These are phyloP conservation scores for Vigna reflexopilosa DNA, from an alignment of 306 rosid species.

Conservation along the genomic window DNA sequence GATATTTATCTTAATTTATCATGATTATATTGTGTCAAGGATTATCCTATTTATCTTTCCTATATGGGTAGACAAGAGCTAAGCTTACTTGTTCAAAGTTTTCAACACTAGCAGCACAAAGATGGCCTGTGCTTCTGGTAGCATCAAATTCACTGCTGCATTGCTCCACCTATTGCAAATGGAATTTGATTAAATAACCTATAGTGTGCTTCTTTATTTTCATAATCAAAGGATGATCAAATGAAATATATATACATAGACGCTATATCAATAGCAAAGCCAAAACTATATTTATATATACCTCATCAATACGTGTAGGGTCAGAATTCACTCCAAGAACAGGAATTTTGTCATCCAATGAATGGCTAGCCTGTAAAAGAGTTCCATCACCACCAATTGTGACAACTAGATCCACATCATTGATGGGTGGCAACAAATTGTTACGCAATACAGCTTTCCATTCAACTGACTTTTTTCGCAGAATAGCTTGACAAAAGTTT, in stretches of 20 bases:
- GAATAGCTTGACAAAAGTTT: slow-evolving; percentile 72
- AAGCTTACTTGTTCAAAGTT: slow-evolving; percentile 82
- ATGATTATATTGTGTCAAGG: too few relatives aligned
- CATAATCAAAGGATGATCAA: slow-evolving; percentile 26
- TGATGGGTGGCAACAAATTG: slow-evolving; percentile 64
- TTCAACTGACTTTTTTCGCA: slow-evolving; percentile 70
- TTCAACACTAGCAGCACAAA: slow-evolving; percentile 75
- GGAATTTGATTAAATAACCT: slow-evolving; percentile 35
- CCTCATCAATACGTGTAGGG: slow-evolving; percentile 85
- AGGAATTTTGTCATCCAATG: slow-evolving; percentile 74
- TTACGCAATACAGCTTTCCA: slow-evolving; percentile 70
- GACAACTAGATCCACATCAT: slow-evolving; percentile 77
- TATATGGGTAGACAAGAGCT: slow-evolving; percentile 22
- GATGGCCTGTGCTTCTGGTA: slow-evolving; percentile 86
- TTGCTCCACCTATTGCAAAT: slow-evolving; percentile 64
- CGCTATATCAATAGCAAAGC: slow-evolving; percentile 21
- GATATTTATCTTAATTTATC: too few relatives aligned
- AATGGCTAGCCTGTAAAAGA: slow-evolving; percentile 87
- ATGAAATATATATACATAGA: slow-evolving; percentile 1
- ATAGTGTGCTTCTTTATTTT: slow-evolving; percentile 10
- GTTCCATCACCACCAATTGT: slow-evolving; percentile 97
- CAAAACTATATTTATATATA: slow-evolving; percentile 36
- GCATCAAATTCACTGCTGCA: slow-evolving; percentile 75
- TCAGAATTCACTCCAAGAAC: slow-evolving; percentile 96
- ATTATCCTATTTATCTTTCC: not conserved